Conservation (phyloP, 2,329 filamentous ascomycete species). For the Penicillium polonicum region DNA sequence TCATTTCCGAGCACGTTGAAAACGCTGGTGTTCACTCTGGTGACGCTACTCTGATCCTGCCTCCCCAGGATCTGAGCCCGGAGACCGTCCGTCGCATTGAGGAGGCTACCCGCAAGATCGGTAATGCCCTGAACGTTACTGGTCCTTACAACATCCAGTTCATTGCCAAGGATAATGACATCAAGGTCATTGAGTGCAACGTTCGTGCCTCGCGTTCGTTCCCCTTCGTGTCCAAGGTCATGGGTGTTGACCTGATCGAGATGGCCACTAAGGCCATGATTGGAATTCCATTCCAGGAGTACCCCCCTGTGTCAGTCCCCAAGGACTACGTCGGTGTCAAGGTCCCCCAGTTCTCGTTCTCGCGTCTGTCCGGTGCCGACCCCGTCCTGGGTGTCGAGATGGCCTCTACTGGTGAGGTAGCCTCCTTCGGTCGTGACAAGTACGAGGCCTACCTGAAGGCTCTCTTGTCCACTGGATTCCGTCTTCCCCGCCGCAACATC, state of each 20-base stretch:
- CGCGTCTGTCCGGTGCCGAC: slow-evolving; percentile 90
- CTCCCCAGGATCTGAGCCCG: slow-evolving; percentile 85
- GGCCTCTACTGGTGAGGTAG: slow-evolving; percentile 97
- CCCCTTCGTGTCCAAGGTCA: slow-evolving; percentile 97
- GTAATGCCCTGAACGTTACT: slow-evolving; percentile 87
- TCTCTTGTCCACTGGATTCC: slow-evolving; percentile 92
- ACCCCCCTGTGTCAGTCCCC: slow-evolving; percentile 73
- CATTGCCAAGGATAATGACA: slow-evolving; percentile 98
- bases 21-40: slow-evolving; percentile 98
- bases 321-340: slow-evolving; percentile 91
- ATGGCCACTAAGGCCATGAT: slow-evolving; percentile 98
- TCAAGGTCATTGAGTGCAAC: slow-evolving; percentile 99
- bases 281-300: slow-evolving; percentile 75
- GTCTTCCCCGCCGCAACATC: slow-evolving; percentile 91
- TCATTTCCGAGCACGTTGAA: slow-evolving; percentile 98
- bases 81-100: slow-evolving; percentile 90
- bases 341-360: slow-evolving; percentile 99
- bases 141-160: slow-evolving; percentile 99
- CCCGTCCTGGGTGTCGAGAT: slow-evolving; percentile 97
- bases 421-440: slow-evolving; percentile 92
- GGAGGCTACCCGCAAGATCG: slow-evolving; percentile 94
- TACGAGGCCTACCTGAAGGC: slow-evolving; percentile 98
- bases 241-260: slow-evolving; percentile 96
- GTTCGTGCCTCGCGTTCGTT: slow-evolving; percentile 94
- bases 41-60: slow-evolving; percentile 91